Evolutionary conservation across 352 stramenopile genomes (phyloP).

Genomic region (Phytophthora fragariaefolia): DNA sequence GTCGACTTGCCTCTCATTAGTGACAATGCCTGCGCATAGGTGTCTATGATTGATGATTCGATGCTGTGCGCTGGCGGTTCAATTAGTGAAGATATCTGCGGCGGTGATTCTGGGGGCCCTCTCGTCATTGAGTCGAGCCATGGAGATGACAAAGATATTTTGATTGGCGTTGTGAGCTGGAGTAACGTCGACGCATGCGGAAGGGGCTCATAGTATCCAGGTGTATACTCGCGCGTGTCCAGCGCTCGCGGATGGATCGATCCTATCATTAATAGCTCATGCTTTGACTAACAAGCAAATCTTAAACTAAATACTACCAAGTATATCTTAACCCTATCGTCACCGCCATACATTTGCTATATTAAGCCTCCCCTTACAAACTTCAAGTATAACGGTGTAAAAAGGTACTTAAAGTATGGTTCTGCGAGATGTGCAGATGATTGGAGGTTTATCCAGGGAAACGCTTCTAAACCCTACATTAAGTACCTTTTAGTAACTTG

Average conservation of each 20-base stretch:
- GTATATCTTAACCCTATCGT: no score
- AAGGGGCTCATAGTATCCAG: conserved; percentile 38
- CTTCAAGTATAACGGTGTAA: not conserved
- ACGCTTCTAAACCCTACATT: not conserved
- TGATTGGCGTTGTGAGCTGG: conserved; percentile 60
- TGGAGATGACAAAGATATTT: conserved; percentile 12
- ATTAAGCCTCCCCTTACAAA: not conserved
- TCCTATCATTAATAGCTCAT: not conserved
- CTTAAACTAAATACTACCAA: no score
- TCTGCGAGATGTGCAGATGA: not conserved
- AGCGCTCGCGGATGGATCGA: not conserved
- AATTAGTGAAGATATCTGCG: conserved; percentile 44
- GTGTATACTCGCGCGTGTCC: conserved; percentile 55
- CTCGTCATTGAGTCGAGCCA: conserved; percentile 25
- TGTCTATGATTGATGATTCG: conserved; percentile 20
- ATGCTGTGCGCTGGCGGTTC: conserved; percentile 55
- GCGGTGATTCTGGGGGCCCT: conserved; percentile 54
- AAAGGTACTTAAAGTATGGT: not conserved
- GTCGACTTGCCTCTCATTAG: conserved; percentile 39
- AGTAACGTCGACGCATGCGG: conserved; percentile 42
- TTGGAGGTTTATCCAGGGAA: not conserved
- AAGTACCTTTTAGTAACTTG: not conserved
- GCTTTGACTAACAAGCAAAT: not conserved
- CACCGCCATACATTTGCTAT: not conserved
- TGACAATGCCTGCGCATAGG: conserved; percentile 35